Percentiles rank a stretch among this genome's conserved stretches.
Evolutionary conservation across 208 protist species (phyloP).

Genomic region (Plasmodiophora brassicae): DNA sequence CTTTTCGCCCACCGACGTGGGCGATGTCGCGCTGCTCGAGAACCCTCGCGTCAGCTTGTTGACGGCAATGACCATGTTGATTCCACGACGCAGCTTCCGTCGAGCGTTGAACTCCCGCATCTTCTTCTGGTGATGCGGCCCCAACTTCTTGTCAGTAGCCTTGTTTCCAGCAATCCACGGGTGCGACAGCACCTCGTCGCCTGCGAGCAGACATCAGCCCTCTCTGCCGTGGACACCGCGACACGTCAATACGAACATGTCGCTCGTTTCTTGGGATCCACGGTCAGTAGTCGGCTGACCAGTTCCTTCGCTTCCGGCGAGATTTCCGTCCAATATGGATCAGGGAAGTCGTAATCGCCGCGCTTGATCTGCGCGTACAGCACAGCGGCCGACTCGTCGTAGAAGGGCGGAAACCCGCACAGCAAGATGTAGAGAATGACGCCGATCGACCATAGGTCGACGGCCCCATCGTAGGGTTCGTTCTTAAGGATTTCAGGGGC

Average conservation of each 20-base stretch:
- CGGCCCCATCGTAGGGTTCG: slow-evolving; percentile 43
- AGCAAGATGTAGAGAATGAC: slow-evolving; percentile 58
- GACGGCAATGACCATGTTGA: slow-evolving; percentile 27
- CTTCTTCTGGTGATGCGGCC: slow-evolving; percentile 26
- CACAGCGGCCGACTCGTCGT: slow-evolving; percentile 47
- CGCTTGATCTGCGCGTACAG: slow-evolving; percentile 44
- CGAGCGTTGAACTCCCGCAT: slow-evolving; percentile 26
- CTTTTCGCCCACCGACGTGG: too few relatives aligned
- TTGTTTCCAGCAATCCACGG: slow-evolving; percentile 4
- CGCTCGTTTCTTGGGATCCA: slow-evolving; percentile 38
- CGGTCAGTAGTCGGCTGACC: slow-evolving; percentile 24
- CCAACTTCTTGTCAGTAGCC: slow-evolving; percentile 13
- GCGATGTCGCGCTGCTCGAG: too few relatives aligned
- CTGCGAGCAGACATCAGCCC: neutral
- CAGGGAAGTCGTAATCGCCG: slow-evolving; percentile 47
- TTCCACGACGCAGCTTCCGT: slow-evolving; percentile 15
- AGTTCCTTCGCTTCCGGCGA: slow-evolving; percentile 44
- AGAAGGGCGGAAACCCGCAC: slow-evolving; percentile 54
- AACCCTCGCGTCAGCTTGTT: slow-evolving; percentile 22
- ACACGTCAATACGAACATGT: neutral
- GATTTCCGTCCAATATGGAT: slow-evolving; percentile 34
- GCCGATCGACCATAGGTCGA: slow-evolving; percentile 54
- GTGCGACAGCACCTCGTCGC: slow-evolving; percentile 15
- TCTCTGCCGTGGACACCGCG: neutral
- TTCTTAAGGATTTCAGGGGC: slow-evolving; percentile 50